Base-by-base conservation (phyloP, 345 rosid genomes). In the Gossypium sturtianum region DNA sequence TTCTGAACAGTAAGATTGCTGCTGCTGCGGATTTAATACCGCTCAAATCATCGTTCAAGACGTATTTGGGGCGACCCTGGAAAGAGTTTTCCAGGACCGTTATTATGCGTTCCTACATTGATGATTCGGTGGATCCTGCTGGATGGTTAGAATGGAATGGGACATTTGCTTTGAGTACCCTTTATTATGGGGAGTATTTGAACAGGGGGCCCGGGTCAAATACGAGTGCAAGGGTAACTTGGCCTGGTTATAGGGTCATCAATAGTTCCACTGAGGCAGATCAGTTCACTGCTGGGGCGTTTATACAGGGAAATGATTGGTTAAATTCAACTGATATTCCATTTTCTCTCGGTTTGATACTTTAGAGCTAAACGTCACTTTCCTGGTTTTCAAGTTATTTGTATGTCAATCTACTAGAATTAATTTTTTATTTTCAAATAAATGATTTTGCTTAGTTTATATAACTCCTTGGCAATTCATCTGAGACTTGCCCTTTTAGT, bases 11-110 rank as follows among this genome's bases (percentile, higher is more conserved):
- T 84, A 93, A 89, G 78, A 59, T 93, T 7, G 79, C 87, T 9
- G 93, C 97, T 1, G 92, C 95, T 0, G 74, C 85, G 0, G 97
- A 93, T 74, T 79, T 91, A 23, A 78, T 86, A 16, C 91, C 98
- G 0, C 86, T 78, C 0, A 78, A 84, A 67, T 75, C 86, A 3
- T 51, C 74, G 12, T 85, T 85, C 80, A 70, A 79, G 72, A 84
- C 90, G 0, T 93, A 85, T 76, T 76, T 91, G 13, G 98, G 97
- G 1, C 87, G 98, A 27, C 98, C 98, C 0, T 93, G 97, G 98
- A 91, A 77, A 72, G 76, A 72, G 62, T 91, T 82, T 66, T 93
- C 98, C 1, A 84, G 98, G 83, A 93, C 94, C 0, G 91, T 85
- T 53, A 57, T 78, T 15, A 47, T 93, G 17, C 71, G 63, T 29